Evolutionary conservation across 139 green algal genomes (phyloP).

Genomic region (Zygnema circumcarinatum): DNA sequence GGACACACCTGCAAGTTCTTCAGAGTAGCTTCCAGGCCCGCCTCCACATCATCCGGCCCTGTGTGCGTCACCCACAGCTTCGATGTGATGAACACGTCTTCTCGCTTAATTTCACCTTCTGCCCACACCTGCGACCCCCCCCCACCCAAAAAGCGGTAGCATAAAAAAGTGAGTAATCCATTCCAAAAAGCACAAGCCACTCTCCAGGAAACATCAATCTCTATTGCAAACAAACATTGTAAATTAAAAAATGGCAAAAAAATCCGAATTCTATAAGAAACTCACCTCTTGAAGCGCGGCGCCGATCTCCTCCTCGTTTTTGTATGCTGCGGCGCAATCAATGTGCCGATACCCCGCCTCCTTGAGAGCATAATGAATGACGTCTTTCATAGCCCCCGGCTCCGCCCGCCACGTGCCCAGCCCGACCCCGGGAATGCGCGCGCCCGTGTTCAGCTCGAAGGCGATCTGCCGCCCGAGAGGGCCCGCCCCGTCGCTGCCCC

Average conservation of each 20-base stretch:
- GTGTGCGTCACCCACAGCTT: conserved; percentile 48
- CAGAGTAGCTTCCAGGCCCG: conserved; percentile 2
- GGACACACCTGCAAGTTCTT: conserved; percentile 13
- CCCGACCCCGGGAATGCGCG: conserved; percentile 62
- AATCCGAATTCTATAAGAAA: not conserved
- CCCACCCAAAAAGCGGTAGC: no score
- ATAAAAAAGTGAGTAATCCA: no score
- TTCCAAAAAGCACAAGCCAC: not conserved
- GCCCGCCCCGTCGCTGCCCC: not conserved
- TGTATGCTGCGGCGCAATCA: conserved; percentile 63
- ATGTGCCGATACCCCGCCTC: conserved; percentile 66
- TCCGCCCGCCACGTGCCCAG: conserved; percentile 66
- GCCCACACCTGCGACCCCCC: conserved; percentile 6
- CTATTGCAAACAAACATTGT: not conserved
- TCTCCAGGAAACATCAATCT: not conserved
- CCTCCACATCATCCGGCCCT: conserved; percentile 2
- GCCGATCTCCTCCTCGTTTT: conserved; percentile 61
- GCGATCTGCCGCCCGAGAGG: not conserved
- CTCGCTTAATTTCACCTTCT: conserved; percentile 41
- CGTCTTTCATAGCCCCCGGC: conserved; percentile 1
- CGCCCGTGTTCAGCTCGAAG: conserved; percentile 57
- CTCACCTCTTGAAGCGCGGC: conserved; percentile 3
- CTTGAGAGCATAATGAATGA: conserved; percentile 26
- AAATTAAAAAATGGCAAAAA: not conserved
- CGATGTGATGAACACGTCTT: conserved; percentile 66